Conservation (phyloP, 345 rosid genomes). For the Raphanus sativus region DNA sequence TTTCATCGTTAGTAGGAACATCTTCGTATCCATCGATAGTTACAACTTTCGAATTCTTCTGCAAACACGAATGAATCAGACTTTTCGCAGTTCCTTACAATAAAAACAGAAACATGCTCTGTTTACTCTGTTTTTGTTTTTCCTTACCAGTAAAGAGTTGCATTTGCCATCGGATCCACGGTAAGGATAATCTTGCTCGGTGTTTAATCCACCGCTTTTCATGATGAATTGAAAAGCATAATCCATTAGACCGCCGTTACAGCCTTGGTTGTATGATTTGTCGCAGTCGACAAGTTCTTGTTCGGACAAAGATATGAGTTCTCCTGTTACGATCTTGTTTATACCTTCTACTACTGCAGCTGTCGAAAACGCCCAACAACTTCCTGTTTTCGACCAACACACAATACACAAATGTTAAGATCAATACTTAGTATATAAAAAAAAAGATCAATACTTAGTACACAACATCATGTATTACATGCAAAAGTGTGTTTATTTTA, state of each 20-base stretch:
- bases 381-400: conserved; percentile 50
- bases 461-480: neutral
- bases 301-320: conserved; percentile 67
- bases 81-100: neutral
- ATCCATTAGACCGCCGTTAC: conserved; percentile 97
- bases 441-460: neutral
- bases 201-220: conserved; percentile 78
- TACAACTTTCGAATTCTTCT: conserved; percentile 75
- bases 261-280: conserved; percentile 60
- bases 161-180: conserved; percentile 52
- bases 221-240: conserved; percentile 93
- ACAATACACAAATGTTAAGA: neutral
- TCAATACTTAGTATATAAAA: neutral
- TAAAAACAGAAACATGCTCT: neutral
- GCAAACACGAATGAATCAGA: neutral
- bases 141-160: conserved; percentile 50
- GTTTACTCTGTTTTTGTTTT: conserved; percentile 1
- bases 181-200: conserved; percentile 81
- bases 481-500: neutral
- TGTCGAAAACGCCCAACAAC: conserved; percentile 99
- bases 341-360: conserved; percentile 85
- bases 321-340: conserved; percentile 84
- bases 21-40: conserved; percentile 78
- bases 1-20: conserved; percentile 59
- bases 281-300: conserved; percentile 98